phyloP scores from a whole-genome alignment of 169 alveolate species.

The Plasmodium gonderi region DNA sequence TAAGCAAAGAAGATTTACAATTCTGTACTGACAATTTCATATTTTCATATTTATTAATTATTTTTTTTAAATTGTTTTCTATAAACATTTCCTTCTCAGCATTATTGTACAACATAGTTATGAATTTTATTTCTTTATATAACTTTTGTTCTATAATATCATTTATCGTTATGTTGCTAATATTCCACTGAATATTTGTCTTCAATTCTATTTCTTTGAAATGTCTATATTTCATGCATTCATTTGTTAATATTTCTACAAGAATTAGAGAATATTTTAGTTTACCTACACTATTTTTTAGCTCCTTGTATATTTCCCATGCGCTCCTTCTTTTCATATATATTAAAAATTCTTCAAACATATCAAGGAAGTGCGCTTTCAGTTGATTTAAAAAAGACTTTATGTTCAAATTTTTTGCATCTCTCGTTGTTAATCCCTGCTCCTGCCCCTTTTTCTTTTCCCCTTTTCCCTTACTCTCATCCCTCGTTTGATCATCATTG shows the following conservation, averaged over 20 bases:
- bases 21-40: constrained; percentile 45
- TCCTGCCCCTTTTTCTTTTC: background rate
- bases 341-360: constrained; percentile 64
- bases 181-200: constrained; percentile 57
- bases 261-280: constrained; percentile 61
- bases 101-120: constrained; percentile 49
- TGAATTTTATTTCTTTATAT: constrained; percentile 61
- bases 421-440: background rate
- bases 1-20: constrained; percentile 31
- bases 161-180: constrained; percentile 54
- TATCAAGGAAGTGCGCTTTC: constrained; percentile 31
- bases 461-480: background rate
- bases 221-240: constrained; percentile 69
- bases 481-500: background rate
- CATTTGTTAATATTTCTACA: constrained; percentile 70
- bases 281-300: constrained; percentile 70
- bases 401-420: constrained; percentile 31
- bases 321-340: constrained; percentile 40
- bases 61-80: constrained; percentile 68
- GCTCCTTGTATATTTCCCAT: constrained; percentile 74
- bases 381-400: constrained; percentile 51
- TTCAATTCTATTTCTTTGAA: constrained; percentile 66
- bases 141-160: constrained; percentile 68
- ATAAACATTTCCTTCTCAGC: constrained; percentile 69
- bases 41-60: constrained; percentile 54